phyloP scores from a whole-genome alignment of 148 eudicot genomes.

The Dysphania ambrosioides region DNA sequence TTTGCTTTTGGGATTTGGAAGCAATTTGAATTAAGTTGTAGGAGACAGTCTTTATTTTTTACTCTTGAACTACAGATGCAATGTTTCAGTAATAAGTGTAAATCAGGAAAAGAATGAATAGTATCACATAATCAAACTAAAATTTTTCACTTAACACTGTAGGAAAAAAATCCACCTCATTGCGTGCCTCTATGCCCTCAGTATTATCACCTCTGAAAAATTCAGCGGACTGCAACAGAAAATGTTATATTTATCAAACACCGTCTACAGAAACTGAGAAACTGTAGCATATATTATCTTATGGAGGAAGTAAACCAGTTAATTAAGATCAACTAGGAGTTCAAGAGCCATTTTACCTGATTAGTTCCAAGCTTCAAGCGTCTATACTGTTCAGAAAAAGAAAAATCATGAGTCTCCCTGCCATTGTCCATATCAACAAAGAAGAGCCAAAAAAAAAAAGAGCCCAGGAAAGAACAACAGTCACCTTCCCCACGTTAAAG shows the following conservation, averaged over 20 bases:
- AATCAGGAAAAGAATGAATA: background rate
- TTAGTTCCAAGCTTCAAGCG: conserved; percentile 90
- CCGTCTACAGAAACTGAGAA: background rate
- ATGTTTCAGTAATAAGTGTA: background rate
- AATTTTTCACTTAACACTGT: background rate
- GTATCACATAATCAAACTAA: background rate
- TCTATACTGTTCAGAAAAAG: conserved; percentile 72
- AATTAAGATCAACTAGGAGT: conserved; percentile 1
- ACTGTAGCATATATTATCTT: background rate
- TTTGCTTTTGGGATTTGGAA: background rate
- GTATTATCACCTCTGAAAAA: conserved; percentile 95
- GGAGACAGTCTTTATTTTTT: background rate
- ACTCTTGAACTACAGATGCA: background rate
- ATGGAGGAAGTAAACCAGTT: background rate
- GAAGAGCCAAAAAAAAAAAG: conserved; percentile 5
- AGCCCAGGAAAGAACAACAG: conserved; percentile 12
- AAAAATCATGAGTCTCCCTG: conserved; percentile 25
- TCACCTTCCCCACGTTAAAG: conserved; percentile 98
- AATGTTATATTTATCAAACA: conserved; percentile 17
- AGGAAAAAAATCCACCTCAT: conserved; percentile 62
- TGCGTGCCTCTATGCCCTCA: conserved; percentile 96
- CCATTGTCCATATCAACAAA: conserved; percentile 17
- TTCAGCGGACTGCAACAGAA: conserved; percentile 69
- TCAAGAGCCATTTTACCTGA: conserved; percentile 49
- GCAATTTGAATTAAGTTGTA: background rate